phyloP scores from a whole-genome alignment of 2,329 filamentous ascomycete species.

The Beauveria asiatica region DNA sequence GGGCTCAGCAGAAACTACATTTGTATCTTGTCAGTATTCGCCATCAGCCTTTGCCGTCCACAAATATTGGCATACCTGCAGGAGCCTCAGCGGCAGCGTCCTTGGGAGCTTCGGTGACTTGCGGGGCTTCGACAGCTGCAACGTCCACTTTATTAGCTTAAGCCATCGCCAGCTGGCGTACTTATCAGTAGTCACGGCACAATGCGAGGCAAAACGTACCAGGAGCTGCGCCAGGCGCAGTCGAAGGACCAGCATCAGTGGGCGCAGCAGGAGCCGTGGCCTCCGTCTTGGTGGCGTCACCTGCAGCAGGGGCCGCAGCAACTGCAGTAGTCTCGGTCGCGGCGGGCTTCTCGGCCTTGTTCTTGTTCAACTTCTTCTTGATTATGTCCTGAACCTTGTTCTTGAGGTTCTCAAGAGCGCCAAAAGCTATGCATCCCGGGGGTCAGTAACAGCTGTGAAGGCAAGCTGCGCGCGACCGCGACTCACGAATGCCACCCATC shows the following conservation, averaged over 20 bases:
- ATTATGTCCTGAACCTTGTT: conserved; percentile 46
- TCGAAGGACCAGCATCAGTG: conserved; percentile 14
- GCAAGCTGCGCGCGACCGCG: neutral
- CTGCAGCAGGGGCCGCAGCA: conserved; percentile 15
- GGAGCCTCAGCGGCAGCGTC: conserved; percentile 13
- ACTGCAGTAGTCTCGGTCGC: conserved; percentile 10
- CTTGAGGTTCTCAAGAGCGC: conserved; percentile 47
- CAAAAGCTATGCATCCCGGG: conserved; percentile 28
- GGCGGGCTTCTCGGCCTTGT: conserved; percentile 19
- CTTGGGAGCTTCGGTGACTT: conserved; percentile 18
- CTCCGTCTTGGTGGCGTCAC: conserved; percentile 16
- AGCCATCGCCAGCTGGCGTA: neutral
- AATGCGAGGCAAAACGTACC: conserved; percentile 1
- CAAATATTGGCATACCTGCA: conserved; percentile 2
- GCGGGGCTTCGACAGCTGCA: conserved; percentile 15
- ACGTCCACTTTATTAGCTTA: conserved; percentile 8
- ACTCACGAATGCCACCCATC: conserved; percentile 48
- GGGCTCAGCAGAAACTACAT: conserved; percentile 3
- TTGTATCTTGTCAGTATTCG: neutral
- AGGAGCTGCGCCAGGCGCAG: conserved; percentile 11
- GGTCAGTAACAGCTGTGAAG: neutral
- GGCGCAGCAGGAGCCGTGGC: conserved; percentile 15
- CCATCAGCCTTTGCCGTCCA: neutral
- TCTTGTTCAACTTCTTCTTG: conserved; percentile 37
- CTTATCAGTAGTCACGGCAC: neutral